Evolutionary conservation across 371 early-diverging fungal genomes (phyloP).

Genomic region (Dinochytrium kinnereticum): DNA sequence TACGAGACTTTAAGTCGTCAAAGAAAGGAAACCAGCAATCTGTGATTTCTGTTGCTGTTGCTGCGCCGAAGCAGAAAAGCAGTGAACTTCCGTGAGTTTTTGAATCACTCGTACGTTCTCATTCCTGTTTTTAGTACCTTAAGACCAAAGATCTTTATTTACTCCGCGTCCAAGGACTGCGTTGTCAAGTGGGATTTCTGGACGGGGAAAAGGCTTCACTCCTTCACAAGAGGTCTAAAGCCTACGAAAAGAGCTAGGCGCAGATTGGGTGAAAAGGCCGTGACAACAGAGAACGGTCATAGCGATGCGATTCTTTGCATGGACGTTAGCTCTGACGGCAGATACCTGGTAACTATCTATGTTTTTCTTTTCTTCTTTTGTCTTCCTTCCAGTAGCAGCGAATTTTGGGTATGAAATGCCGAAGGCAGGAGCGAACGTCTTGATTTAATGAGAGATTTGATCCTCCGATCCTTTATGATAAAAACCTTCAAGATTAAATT

Average conservation of each 20-base stretch:
- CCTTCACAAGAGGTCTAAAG: conserved; percentile 75
- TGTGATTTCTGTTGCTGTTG: conserved; percentile 78
- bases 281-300: conserved; percentile 68
- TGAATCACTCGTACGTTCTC: not conserved
- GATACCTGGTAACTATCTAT: conserved; percentile 69
- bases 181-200: conserved; percentile 79
- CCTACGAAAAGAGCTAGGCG: conserved; percentile 65
- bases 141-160: conserved; percentile 58
- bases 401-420: no score
- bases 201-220: conserved; percentile 58
- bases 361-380: not conserved
- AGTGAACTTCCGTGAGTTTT: conserved; percentile 3
- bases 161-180: conserved; percentile 90
- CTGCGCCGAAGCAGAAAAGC: not conserved
- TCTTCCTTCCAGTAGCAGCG: conserved; percentile 36
- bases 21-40: conserved; percentile 73
- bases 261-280: conserved; percentile 32
- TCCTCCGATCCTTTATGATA: conserved; percentile 21
- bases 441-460: conserved; percentile 15
- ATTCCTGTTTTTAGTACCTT: not conserved
- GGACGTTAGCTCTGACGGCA: conserved; percentile 81
- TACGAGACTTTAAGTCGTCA: conserved; percentile 39
- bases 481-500: conserved; percentile 9
- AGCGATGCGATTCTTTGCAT: conserved; percentile 79
- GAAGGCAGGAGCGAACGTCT: conserved; percentile 36